phyloP scores from a whole-genome alignment of 495 filamentous ascomycete genomes.

The Tuber brumale region DNA sequence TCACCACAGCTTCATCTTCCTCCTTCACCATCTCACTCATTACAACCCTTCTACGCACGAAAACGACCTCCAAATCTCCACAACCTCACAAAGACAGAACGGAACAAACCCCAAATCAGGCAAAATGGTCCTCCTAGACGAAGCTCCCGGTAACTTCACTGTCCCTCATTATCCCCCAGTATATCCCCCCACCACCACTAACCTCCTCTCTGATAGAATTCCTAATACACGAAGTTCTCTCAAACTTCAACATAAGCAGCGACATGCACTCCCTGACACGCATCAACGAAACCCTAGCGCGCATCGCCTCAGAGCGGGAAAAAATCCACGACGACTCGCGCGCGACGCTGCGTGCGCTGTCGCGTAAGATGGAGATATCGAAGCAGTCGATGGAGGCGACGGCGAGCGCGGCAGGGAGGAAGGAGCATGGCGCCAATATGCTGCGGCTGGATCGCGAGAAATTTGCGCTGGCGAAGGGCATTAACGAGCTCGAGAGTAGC shows the following conservation, averaged over 20 bases:
- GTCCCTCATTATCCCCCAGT: slow-evolving; percentile 2
- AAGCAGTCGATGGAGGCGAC: slow-evolving; percentile 35
- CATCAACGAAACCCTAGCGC: slow-evolving; percentile 72
- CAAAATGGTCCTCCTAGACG: slow-evolving; percentile 86
- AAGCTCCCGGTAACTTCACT: slow-evolving; percentile 64
- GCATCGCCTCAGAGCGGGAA: slow-evolving; percentile 70
- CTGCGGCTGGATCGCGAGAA: slow-evolving; percentile 53
- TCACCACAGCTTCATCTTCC: slow-evolving; percentile 10
- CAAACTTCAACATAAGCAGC: slow-evolving; percentile 87
- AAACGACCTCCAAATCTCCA: slow-evolving; percentile 7
- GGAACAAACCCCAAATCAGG: background rate
- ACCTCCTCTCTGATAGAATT: slow-evolving; percentile 44
- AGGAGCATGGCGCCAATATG: slow-evolving; percentile 41
- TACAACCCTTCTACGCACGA: background rate
- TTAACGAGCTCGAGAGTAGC: slow-evolving; percentile 83
- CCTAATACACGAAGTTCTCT: slow-evolving; percentile 80
- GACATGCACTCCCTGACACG: slow-evolving; percentile 82
- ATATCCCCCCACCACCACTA: slow-evolving; percentile 19
- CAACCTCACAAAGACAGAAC: slow-evolving; percentile 5
- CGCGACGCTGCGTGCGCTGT: slow-evolving; percentile 25
- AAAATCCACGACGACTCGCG: slow-evolving; percentile 58
- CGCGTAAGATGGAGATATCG: slow-evolving; percentile 29
- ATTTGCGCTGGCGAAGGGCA: slow-evolving; percentile 85
- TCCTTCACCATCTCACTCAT: background rate
- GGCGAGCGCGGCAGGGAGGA: slow-evolving; percentile 29